A percentile compares a stretch with the other conserved stretches of the same genome.
Conservation (phyloP, 1,139 yeast species). For the Sugiyamaella xylanicola region DNA sequence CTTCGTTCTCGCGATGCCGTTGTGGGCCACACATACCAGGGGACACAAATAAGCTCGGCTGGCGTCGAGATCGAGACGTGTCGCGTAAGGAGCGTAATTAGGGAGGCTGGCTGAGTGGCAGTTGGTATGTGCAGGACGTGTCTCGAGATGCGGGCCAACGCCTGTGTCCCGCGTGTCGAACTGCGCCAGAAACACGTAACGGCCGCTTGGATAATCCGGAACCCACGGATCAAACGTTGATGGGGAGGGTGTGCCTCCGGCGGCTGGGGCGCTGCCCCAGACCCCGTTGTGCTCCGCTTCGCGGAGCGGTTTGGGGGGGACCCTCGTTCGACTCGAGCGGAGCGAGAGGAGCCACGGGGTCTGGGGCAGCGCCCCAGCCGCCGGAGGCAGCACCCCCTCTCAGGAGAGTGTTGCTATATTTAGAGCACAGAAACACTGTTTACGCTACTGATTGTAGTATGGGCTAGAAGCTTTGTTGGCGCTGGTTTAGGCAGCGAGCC, state of each 20-base stretch:
- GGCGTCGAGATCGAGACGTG: no score
- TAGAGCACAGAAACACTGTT: no score
- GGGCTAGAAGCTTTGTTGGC: neutral
- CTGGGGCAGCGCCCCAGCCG: conserved; percentile 2
- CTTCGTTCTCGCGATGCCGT: no score
- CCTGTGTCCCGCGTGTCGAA: neutral
- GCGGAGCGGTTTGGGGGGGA: neutral
- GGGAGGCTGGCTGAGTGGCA: neutral
- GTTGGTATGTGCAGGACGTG: neutral
- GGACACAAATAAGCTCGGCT: no score
- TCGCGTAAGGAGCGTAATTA: neutral
- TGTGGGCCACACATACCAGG: no score
- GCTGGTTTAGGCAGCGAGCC: neutral
- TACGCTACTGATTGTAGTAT: neutral
- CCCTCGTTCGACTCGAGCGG: neutral
- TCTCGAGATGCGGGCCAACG: neutral
- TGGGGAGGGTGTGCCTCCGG: neutral
- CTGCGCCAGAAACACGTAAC: no score
- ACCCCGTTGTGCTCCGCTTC: neutral
- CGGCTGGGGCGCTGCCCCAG: conserved; percentile 1
- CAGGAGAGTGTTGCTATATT: neutral
- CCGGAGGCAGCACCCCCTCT: neutral
- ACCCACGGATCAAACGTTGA: neutral
- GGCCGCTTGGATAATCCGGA: neutral
- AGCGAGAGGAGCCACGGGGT: conserved; percentile 4